phyloP scores from a whole-genome alignment of 2,329 filamentous ascomycete species.

The Penicillium occitanis region DNA sequence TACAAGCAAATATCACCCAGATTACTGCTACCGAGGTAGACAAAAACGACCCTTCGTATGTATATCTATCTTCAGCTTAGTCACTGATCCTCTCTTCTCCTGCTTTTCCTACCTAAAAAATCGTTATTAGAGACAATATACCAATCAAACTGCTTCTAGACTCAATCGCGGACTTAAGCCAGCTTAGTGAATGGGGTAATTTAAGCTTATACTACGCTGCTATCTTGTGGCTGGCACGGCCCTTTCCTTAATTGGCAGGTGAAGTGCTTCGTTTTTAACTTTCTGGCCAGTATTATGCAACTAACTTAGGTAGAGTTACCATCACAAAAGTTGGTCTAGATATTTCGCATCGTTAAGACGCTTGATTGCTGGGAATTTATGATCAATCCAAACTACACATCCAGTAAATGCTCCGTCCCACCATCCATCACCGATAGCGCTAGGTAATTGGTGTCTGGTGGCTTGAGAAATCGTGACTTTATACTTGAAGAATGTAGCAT shows the following conservation, averaged over 20 bases:
- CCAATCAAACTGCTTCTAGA: neutral
- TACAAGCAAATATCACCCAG: neutral
- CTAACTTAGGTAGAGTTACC: neutral
- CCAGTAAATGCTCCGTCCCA: neutral
- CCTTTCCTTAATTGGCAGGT: neutral
- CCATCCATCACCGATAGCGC: neutral
- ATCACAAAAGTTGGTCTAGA: neutral
- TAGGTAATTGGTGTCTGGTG: neutral
- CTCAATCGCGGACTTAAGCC: neutral
- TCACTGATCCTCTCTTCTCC: neutral
- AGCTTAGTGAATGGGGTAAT: too few relatives aligned
- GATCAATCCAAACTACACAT: neutral
- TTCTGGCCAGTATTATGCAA: neutral
- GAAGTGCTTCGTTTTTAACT: neutral
- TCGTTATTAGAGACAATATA: neutral
- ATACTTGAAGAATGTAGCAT: neutral
- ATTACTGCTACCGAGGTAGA: neutral
- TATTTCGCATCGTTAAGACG: neutral
- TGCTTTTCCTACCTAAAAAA: neutral
- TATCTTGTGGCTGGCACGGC: conserved; percentile 9
- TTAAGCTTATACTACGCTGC: conserved; percentile 13
- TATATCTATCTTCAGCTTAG: neutral
- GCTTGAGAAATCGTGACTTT: neutral
- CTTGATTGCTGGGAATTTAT: neutral
- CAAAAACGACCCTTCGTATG: neutral